Evolutionary conservation across 1,284 basidiomycete genomes (phyloP), one percentile per base, ranked within the genome.

Genomic region (Acaromyces ingoldii): DNA sequence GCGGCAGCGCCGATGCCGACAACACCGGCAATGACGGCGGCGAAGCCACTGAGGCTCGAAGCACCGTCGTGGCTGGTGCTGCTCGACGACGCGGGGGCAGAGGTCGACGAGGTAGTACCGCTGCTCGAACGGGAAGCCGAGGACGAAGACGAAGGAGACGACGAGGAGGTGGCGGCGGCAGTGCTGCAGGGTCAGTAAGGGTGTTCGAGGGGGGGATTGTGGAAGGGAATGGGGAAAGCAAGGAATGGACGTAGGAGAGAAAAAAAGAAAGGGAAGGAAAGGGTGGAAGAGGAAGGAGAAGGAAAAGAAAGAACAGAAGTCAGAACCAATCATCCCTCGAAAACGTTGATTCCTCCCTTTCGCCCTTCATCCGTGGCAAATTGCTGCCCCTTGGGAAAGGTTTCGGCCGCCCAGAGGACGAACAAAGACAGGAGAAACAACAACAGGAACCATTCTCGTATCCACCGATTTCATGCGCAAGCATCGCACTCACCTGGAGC

Each of bases 1-100:
- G 50, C 50, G n/a, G 50, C 50, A 30, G 33, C 50, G 25, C 15
- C 50, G 44, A 52, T 30, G 44, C 50, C 50, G 31, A 52, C 43
- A 13, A 47, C 38, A 38, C 50, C 50, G 11, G 50, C 50, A 38
- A 52, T 40, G 26, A 40, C 43, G 41, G 50, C 50, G 4, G 50
- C 34, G 43, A 33, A 48, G 30, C 50, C 50, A n/a, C 42, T 40
- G 36, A 46, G 15, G 19, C 36, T 39, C 24, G 25, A 21, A 25
- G 50, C 50, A 25, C 50, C 31, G 50, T 46, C 44, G 33, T 19
- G 15, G 2, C 13, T 22, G 13, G 22, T 7, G n/a, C 31, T 21
- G 9, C 30, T 1, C 13, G 51, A 34, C 15, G 51, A 15, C 13
- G 42, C 24, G 19, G 41, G 11, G 11, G 51, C 30, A 44, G 51